A percentile compares a stretch with the other conserved stretches of the same genome.
Conservation (phyloP, 73 alveolate species). For the Effrenium voratum region DNA sequence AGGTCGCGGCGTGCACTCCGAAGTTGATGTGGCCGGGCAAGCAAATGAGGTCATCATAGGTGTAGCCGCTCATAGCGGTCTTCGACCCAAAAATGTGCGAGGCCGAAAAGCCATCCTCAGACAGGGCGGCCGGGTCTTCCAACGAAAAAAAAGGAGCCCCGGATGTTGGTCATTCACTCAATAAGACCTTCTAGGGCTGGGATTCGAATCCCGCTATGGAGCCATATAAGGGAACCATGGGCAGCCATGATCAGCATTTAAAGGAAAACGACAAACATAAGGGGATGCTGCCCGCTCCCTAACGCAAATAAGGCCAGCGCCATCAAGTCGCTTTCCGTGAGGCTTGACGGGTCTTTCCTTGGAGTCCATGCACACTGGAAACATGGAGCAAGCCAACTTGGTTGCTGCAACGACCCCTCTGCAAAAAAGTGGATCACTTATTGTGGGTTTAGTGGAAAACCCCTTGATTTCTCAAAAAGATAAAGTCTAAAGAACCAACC, state of each 20-base stretch:
- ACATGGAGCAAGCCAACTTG: too few relatives aligned
- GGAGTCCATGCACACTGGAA: too few relatives aligned
- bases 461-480: too few relatives aligned
- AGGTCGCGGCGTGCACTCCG: constrained; percentile 91
- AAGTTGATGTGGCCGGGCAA: constrained; percentile 95
- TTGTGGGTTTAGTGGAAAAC: too few relatives aligned
- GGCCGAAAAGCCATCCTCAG: constrained; percentile 41
- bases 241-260: not conserved
- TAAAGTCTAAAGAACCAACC: too few relatives aligned
- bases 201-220: not conserved
- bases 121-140: not conserved
- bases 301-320: too few relatives aligned
- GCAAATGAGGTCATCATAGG: constrained; percentile 95
- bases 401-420: too few relatives aligned
- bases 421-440: too few relatives aligned
- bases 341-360: constrained; percentile 20
- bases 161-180: not conserved
- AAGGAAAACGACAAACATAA: too few relatives aligned
- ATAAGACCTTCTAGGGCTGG: not conserved
- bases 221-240: not conserved
- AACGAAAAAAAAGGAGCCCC: not conserved
- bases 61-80: constrained; percentile 92
- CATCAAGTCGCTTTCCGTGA: constrained; percentile 33
- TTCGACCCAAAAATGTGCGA: constrained; percentile 49
- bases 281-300: too few relatives aligned